phyloP scores from a whole-genome alignment of 306 rosid species.

The Begonia peltatifolia region DNA sequence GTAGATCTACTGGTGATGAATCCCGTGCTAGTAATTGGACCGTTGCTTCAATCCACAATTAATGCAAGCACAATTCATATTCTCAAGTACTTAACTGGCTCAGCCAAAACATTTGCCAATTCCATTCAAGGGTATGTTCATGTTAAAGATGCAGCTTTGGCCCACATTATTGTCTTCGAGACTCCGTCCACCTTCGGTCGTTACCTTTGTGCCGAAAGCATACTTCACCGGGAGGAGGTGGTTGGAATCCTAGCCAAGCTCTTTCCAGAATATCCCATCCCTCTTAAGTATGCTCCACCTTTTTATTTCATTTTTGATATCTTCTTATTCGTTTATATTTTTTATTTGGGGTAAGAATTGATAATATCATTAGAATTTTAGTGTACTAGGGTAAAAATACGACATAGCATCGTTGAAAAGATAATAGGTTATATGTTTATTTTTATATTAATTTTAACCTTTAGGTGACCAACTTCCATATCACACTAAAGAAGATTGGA shows the following conservation, averaged over 20 bases:
- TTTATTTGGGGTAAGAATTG: no score
- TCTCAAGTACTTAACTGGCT: slow-evolving; percentile 36
- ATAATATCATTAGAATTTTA: no score
- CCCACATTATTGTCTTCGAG: slow-evolving; percentile 62
- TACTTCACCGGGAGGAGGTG: slow-evolving; percentile 49
- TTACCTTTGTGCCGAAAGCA: slow-evolving; percentile 15
- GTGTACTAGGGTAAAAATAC: no score
- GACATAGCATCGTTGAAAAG: no score
- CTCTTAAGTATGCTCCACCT: slow-evolving; percentile 43
- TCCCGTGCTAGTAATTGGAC: slow-evolving; percentile 74
- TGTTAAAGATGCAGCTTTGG: slow-evolving; percentile 71
- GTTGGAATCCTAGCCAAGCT: slow-evolving; percentile 52
- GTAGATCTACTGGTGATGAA: slow-evolving; percentile 65
- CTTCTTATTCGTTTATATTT: no score
- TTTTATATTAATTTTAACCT: no score
- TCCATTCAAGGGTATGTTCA: slow-evolving; percentile 58
- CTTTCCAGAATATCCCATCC: slow-evolving; percentile 76
- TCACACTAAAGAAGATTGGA: no score
- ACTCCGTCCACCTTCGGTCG: slow-evolving; percentile 61
- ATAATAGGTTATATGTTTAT: no score
- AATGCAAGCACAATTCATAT: no score
- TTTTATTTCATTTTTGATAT: no score
- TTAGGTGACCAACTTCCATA: no score
- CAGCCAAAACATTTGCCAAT: slow-evolving; percentile 69
- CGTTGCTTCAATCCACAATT: slow-evolving; percentile 44